Conservation (phyloP, 805 yeast genomes). For the Wickerhamomyces strasburgensis region DNA sequence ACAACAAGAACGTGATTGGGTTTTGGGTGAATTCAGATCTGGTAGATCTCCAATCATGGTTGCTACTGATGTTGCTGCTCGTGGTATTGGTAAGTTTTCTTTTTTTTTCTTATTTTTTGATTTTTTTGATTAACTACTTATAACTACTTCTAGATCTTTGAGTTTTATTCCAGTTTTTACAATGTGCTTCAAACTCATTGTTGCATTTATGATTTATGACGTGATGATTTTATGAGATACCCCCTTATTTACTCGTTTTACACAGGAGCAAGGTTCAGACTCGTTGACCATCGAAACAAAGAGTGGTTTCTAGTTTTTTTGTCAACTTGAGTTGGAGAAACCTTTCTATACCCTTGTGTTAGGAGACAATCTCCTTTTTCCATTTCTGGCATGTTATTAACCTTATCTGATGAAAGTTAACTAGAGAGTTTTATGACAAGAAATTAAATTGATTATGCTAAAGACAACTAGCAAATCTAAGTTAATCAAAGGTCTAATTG, state of each 20-base stretch:
- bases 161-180: constrained; percentile 1
- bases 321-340: too few species aligned
- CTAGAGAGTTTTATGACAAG: not conserved
- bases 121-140: constrained; percentile 15
- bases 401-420: not conserved
- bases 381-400: not conserved
- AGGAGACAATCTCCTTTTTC: too few species aligned
- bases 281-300: not conserved
- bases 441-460: not conserved
- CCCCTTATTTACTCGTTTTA: too few species aligned
- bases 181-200: not conserved
- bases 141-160: constrained; percentile 19
- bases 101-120: constrained; percentile 5
- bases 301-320: not conserved
- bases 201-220: not conserved
- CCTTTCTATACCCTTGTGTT: too few species aligned
- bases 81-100: constrained; percentile 94
- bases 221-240: not conserved
- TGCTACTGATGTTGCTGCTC: constrained; percentile 99
- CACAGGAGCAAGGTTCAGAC: too few species aligned
- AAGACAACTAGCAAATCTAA: too few species aligned
- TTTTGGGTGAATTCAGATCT: constrained; percentile 81
- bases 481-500: too few species aligned
- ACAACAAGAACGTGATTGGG: constrained; percentile 99
- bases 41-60: constrained; percentile 97